Percentiles rank a stretch among this genome's conserved stretches.
phyloP scores from a whole-genome alignment of 2,329 filamentous ascomycete species.

The Fusarium hainanense region DNA sequence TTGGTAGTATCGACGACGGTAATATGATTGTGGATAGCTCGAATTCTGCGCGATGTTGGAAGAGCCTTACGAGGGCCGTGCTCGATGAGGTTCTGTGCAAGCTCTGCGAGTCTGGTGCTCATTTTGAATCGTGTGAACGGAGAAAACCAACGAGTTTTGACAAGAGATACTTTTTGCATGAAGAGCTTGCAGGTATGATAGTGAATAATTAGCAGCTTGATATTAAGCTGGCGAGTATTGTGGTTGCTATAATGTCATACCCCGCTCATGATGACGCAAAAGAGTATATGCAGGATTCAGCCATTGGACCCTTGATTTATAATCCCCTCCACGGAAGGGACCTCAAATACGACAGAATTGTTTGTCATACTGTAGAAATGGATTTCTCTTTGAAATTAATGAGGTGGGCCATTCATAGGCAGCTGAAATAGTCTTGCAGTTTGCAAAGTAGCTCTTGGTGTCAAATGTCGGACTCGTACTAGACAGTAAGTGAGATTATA shows the following conservation, averaged over 20 bases:
- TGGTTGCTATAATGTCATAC: constrained; percentile 6
- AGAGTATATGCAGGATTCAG: not conserved
- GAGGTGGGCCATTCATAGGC: not conserved
- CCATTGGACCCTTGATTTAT: constrained; percentile 29
- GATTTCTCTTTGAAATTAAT: not conserved
- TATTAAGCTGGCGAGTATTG: not conserved
- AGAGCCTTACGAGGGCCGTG: constrained; percentile 36
- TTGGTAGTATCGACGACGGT: constrained; percentile 53
- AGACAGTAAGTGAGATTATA: not conserved
- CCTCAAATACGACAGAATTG: not conserved
- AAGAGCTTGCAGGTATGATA: not conserved
- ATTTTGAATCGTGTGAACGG: not conserved
- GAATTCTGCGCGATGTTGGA: constrained; percentile 47
- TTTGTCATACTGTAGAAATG: not conserved
- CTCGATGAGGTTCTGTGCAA: constrained; percentile 25
- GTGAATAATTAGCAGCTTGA: not conserved
- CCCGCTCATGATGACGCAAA: constrained; percentile 40
- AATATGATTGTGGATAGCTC: constrained; percentile 49
- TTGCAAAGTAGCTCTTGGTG: not conserved
- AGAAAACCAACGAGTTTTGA: not conserved
- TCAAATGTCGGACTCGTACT: not conserved
- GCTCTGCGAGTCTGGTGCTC: not conserved
- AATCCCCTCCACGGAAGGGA: constrained; percentile 11
- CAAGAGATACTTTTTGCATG: not conserved
- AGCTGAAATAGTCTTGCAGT: not conserved